Percentiles rank a stretch among this genome's conserved stretches.
Evolutionary conservation across 192 early-diverging fungal species (phyloP).

Genomic region (Lobosporangium transversale): DNA sequence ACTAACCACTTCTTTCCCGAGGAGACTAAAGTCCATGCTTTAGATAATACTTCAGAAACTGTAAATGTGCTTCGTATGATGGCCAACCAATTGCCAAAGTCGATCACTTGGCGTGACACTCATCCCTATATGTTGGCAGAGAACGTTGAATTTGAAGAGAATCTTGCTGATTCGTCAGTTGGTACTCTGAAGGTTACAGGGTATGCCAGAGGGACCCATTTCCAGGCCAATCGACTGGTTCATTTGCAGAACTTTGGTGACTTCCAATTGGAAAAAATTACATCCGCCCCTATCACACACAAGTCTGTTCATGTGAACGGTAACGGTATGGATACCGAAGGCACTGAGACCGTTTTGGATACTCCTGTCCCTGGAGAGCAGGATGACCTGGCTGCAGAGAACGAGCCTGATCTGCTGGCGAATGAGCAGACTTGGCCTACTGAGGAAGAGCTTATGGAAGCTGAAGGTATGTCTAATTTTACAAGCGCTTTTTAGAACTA

Average conservation of each 20-base stretch:
- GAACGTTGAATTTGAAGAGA: constrained; percentile 70
- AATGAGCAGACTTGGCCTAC: constrained; percentile 99
- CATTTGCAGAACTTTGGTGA: constrained; percentile 95
- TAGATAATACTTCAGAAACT: constrained; percentile 67
- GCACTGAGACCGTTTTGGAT: constrained; percentile 67
- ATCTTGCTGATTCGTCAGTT: constrained; percentile 56
- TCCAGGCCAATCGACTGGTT: constrained; percentile 91
- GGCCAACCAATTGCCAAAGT: constrained; percentile 80
- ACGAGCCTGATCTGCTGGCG: constrained; percentile 86
- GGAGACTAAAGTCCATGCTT: constrained; percentile 73
- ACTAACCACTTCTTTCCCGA: constrained; percentile 91
- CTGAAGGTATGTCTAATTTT: constrained; percentile 60
- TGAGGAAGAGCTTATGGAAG: constrained; percentile 90
- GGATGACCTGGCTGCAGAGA: constrained; percentile 87
- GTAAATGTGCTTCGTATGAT: constrained; percentile 79
- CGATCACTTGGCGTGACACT: constrained; percentile 85
- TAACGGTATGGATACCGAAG: constrained; percentile 59
- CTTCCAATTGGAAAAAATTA: constrained; percentile 86
- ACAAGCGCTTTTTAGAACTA: background rate
- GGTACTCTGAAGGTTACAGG: constrained; percentile 87
- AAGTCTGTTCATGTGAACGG: constrained; percentile 35
- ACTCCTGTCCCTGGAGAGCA: constrained; percentile 72
- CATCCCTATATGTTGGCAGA: constrained; percentile 92
- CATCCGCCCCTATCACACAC: constrained; percentile 30
- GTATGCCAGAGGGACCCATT: constrained; percentile 82